Base-by-base conservation (phyloP, 2,329 filamentous ascomycete species). In the Diplodia intermedia region DNA sequence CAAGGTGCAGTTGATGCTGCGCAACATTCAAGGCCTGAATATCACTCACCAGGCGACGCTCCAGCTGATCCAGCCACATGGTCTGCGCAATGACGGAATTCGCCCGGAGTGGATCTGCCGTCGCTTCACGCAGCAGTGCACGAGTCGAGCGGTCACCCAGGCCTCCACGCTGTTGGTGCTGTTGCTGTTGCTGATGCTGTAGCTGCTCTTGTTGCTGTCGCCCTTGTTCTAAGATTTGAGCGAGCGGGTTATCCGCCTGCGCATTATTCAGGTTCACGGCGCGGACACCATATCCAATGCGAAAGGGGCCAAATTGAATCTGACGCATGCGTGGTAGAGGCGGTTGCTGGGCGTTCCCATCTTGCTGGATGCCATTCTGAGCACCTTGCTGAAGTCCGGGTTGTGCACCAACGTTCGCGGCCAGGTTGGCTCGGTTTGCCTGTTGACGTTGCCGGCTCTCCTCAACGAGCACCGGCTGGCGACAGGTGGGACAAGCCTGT, bases 401-500 rank as follows among this genome's bases (percentile, higher is more conserved):
- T 62, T 68, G 57, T 31, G 57, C 66, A 50, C 50, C 57, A 56
- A 20, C 50, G 14, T 67, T 67, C 14, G 56, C 55, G 38, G 65
- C 61, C 7, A 40, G 38, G 53, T 76, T 75, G 50, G 71, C 71
- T 56, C 71, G 70, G 23, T 77, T 75, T 66, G 73, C 74, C 47
- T 71, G 71, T 56, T 74, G 73, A 31, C 66, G 63, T 11, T 72
- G 79, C 70, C 72, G 70, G 69, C 76, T 69, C 68, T 75, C 57
- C 43, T 75, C 74, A 14, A 70, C 85, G 47, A 93, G 82, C 18
- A 97, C 95, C 18, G 94, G 90, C 62, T 91, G 88, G 73, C 95
- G 89, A 78, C 95, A 99, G 2, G 93, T 99, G 7, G 95, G 95
- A 77, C 95, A 99, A 40, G 97, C 94, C 81, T 99, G 95, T 79